Conservation (phyloP, 441 rosid genomes). For the Populus hybrid region DNA sequence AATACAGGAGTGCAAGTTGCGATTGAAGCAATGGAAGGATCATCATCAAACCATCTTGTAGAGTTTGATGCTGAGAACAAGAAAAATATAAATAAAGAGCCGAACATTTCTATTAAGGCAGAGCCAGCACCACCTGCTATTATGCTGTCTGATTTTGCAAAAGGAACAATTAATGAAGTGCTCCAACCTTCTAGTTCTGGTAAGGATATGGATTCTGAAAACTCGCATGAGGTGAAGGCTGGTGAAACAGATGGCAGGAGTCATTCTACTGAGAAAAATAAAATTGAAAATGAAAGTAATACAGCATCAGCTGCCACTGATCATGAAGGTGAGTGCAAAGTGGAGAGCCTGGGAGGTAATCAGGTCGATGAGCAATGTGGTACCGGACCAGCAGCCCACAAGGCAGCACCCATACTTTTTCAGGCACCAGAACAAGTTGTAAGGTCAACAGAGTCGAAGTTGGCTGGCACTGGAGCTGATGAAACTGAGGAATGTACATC, state of each 20-base stretch:
- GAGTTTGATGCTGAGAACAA: slow-evolving; percentile 30
- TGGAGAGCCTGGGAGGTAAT: slow-evolving; percentile 24
- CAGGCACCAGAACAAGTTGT: slow-evolving; percentile 31
- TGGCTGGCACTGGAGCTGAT: slow-evolving; percentile 36
- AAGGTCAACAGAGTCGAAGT: slow-evolving; percentile 33
- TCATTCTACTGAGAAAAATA: slow-evolving; percentile 25
- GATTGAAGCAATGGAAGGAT: slow-evolving; percentile 35
- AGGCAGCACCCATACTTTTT: slow-evolving; percentile 16
- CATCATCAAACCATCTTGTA: slow-evolving; percentile 15
- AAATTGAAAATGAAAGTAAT: slow-evolving; percentile 25
- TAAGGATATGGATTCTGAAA: slow-evolving; percentile 27
- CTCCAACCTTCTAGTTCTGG: slow-evolving; percentile 22
- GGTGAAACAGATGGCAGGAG: slow-evolving; percentile 25
- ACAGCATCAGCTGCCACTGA: slow-evolving; percentile 28
- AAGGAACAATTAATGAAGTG: slow-evolving; percentile 28
- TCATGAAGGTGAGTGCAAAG: slow-evolving; percentile 31
- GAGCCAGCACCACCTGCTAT: slow-evolving; percentile 32
- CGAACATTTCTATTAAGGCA: slow-evolving; percentile 16
- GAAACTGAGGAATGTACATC: slow-evolving; percentile 52
- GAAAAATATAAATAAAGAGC: slow-evolving; percentile 26
- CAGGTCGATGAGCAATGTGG: slow-evolving; percentile 23
- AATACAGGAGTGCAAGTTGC: slow-evolving; percentile 25
- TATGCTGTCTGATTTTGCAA: slow-evolving; percentile 23
- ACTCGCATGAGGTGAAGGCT: slow-evolving; percentile 30
- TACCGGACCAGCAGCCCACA: slow-evolving; percentile 22